A percentile compares a stretch with the other conserved stretches of the same genome.
Evolutionary conservation across 1,139 yeast species (phyloP).

Genomic region (Candida frijolesensis): DNA sequence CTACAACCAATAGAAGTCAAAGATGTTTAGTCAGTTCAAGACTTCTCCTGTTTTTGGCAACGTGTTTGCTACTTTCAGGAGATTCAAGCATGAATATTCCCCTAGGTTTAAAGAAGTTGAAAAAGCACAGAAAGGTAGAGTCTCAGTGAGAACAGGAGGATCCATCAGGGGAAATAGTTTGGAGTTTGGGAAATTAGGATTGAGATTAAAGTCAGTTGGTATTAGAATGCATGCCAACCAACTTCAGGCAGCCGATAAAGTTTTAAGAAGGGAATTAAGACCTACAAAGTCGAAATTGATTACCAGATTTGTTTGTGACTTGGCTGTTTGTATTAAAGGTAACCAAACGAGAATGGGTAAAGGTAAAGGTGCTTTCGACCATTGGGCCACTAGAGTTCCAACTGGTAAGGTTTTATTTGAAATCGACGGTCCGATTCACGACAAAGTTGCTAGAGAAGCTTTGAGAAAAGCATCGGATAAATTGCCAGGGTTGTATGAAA

Average conservation of each 20-base stretch:
- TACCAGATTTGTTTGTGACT: slow-evolving; percentile 80
- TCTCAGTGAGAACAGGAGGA: slow-evolving; percentile 93
- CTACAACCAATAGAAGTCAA: background rate
- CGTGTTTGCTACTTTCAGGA: slow-evolving; percentile 18
- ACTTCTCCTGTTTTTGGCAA: background rate
- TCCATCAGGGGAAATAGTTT: slow-evolving; percentile 84
- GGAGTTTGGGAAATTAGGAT: slow-evolving; percentile 81
- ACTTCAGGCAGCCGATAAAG: slow-evolving; percentile 86
- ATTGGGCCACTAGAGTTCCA: slow-evolving; percentile 96
- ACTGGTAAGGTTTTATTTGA: slow-evolving; percentile 94
- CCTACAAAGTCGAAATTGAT: slow-evolving; percentile 69
- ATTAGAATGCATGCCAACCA: slow-evolving; percentile 86
- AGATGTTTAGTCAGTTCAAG: slow-evolving; percentile 4
- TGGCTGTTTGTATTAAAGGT: slow-evolving; percentile 95
- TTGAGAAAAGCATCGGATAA: slow-evolving; percentile 90
- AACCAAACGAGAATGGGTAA: slow-evolving; percentile 99
- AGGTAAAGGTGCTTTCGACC: slow-evolving; percentile 97
- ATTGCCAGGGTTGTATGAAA: slow-evolving; percentile 90
- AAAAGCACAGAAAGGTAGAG: slow-evolving; percentile 94
- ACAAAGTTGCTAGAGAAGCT: slow-evolving; percentile 87
- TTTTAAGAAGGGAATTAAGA: slow-evolving; percentile 79
- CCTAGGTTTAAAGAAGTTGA: slow-evolving; percentile 75
- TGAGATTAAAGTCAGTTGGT: slow-evolving; percentile 87
- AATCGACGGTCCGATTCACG: slow-evolving; percentile 79
- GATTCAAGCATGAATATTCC: slow-evolving; percentile 83